Evolutionary conservation across 2,329 filamentous ascomycete genomes (phyloP).

Genomic region (Beauveria sp.): DNA sequence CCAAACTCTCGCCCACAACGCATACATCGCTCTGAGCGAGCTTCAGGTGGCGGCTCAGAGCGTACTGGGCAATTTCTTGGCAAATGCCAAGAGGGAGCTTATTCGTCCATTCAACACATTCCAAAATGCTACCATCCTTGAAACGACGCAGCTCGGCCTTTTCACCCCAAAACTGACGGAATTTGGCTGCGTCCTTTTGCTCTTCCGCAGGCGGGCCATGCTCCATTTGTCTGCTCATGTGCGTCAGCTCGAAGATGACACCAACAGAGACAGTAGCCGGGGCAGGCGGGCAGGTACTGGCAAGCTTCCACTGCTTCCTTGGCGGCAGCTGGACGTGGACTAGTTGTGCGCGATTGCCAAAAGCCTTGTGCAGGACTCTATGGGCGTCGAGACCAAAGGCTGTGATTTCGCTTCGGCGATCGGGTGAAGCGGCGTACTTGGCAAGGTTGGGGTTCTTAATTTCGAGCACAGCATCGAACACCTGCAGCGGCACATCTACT

Average conservation of each 20-base stretch:
- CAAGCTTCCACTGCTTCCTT: constrained; percentile 23
- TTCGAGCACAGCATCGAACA: constrained; percentile 42
- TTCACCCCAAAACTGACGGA: constrained; percentile 90
- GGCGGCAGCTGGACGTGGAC: constrained; percentile 48
- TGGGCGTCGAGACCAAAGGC: constrained; percentile 52
- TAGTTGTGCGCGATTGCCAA: constrained; percentile 66
- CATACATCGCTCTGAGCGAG: constrained; percentile 45
- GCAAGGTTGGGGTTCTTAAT: constrained; percentile 25
- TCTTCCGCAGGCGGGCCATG: constrained; percentile 82
- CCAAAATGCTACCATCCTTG: constrained; percentile 87
- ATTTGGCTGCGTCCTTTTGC: constrained; percentile 71
- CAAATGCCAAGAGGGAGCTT: constrained; percentile 58
- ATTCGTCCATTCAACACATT: constrained; percentile 80
- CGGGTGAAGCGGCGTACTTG: constrained; percentile 22
- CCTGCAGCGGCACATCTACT: constrained; percentile 44
- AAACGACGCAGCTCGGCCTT: constrained; percentile 90
- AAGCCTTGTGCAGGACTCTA: constrained; percentile 57
- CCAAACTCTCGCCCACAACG: constrained; percentile 43
- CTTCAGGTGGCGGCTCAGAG: constrained; percentile 62
- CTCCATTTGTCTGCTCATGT: constrained; percentile 71
- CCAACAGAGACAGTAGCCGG: constrained; percentile 49
- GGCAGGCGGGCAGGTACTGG: constrained; percentile 14
- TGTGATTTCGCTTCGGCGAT: constrained; percentile 36
- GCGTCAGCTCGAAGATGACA: constrained; percentile 64
- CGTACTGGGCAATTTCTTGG: constrained; percentile 70